Percentiles rank a stretch among this genome's conserved stretches.
Conservation (phyloP, 768 basidiomycete genomes). For the Boletus huronensis region DNA sequence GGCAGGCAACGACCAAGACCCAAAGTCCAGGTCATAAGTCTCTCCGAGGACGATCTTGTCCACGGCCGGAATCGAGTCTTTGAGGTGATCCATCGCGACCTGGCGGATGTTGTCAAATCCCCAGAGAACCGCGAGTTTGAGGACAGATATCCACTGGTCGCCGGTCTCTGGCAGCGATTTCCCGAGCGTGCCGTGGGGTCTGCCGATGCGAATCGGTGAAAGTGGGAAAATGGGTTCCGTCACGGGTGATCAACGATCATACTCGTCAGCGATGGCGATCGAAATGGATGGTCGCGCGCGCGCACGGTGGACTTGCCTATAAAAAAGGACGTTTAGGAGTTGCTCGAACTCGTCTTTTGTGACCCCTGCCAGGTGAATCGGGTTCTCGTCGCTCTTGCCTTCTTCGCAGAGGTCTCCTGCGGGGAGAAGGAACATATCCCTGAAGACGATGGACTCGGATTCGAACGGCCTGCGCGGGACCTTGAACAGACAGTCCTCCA, state of each 20-base stretch:
- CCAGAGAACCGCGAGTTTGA: slow-evolving; percentile 39
- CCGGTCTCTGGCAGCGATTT: background rate
- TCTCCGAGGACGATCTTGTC: slow-evolving; percentile 35
- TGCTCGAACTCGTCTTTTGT: slow-evolving; percentile 16
- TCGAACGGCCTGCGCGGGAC: slow-evolving; percentile 17
- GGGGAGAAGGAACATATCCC: slow-evolving; percentile 21
- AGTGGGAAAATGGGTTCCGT: background rate
- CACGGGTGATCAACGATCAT: background rate
- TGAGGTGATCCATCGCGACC: slow-evolving; percentile 23
- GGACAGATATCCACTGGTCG: slow-evolving; percentile 36
- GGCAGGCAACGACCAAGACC: slow-evolving; percentile 36
- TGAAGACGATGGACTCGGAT: slow-evolving; percentile 16
- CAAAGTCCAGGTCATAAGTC: slow-evolving; percentile 20
- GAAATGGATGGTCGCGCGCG: background rate
- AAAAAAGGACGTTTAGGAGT: slow-evolving; percentile 13
- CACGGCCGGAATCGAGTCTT: slow-evolving; percentile 22
- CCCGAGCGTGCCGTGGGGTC: background rate
- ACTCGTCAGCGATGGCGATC: background rate
- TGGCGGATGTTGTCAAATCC: slow-evolving; percentile 29
- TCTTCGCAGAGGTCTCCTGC: slow-evolving; percentile 1
- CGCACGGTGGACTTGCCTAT: slow-evolving; percentile 8
- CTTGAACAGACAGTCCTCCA: slow-evolving; percentile 21
- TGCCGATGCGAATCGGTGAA: background rate
- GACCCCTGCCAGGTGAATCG: slow-evolving; percentile 14
- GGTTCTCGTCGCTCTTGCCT: slow-evolving; percentile 12